Percentiles rank a stretch among this genome's conserved stretches.
These are phyloP conservation scores for Curvularia lunata DNA, from an alignment of 2,329 filamentous ascomycete genomes.

Conservation along the genomic window DNA sequence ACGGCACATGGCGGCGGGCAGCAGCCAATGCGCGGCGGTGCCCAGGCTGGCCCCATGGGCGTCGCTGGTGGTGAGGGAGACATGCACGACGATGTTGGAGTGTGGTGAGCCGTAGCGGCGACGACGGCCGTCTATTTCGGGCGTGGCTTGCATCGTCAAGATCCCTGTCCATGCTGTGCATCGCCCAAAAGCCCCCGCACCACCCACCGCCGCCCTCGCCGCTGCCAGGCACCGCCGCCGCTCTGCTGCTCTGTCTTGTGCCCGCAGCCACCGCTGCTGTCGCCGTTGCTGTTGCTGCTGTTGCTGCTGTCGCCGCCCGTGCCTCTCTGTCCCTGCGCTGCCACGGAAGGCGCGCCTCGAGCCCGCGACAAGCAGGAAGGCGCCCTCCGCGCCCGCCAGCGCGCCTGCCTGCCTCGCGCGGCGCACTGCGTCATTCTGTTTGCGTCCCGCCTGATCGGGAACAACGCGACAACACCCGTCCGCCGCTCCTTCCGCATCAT, in stretches of 20 bases:
- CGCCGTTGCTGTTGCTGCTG: background rate
- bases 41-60: slow-evolving; percentile 31
- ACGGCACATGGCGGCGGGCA: slow-evolving; percentile 27
- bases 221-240: slow-evolving; percentile 32
- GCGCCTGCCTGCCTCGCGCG: slow-evolving; percentile 26
- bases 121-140: slow-evolving; percentile 42
- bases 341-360: background rate
- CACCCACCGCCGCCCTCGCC: slow-evolving; percentile 14
- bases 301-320: background rate
- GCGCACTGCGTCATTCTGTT: slow-evolving; percentile 23
- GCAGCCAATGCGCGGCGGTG: slow-evolving; percentile 38
- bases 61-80: slow-evolving; percentile 26
- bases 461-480: slow-evolving; percentile 23
- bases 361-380: background rate
- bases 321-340: background rate
- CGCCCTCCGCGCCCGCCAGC: slow-evolving; percentile 23
- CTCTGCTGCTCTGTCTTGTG: slow-evolving; percentile 22
- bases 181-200: slow-evolving; percentile 38
- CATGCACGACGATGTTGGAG: slow-evolving; percentile 25
- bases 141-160: slow-evolving; percentile 45
- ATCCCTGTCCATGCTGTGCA: slow-evolving; percentile 40
- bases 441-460: slow-evolving; percentile 22
- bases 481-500: slow-evolving; percentile 16
- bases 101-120: slow-evolving; percentile 41
- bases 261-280: background rate